phyloP scores from a whole-genome alignment of 805 yeast genomes.

The Lipomyces japonicus region DNA sequence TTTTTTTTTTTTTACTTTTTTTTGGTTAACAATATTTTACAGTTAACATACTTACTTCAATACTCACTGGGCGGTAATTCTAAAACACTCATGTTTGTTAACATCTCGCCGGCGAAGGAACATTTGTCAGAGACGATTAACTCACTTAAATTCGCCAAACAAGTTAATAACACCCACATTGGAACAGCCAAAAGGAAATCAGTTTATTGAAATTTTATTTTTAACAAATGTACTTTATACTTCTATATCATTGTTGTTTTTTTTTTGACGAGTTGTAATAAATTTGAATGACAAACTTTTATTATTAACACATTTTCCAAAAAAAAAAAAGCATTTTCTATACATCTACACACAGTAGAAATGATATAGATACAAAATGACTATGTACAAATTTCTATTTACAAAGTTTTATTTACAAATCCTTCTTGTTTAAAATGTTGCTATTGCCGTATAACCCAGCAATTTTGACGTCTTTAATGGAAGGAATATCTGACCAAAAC shows the following conservation, averaged over 20 bases:
- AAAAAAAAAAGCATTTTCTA: not conserved
- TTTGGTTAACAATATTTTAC: not conserved
- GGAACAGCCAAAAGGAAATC: slow-evolving; percentile 29
- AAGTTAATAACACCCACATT: slow-evolving; percentile 35
- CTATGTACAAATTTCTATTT: not conserved
- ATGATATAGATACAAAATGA: not conserved
- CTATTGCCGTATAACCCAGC: slow-evolving; percentile 56
- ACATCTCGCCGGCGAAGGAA: slow-evolving; percentile 61
- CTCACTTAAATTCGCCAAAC: slow-evolving; percentile 84
- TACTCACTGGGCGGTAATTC: slow-evolving; percentile 81
- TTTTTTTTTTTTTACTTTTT: not conserved
- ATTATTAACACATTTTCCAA: too few relatives aligned
- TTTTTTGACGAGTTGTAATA: not conserved
- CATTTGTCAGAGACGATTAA: slow-evolving; percentile 76
- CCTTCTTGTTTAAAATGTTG: slow-evolving; percentile 12
- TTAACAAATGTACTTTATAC: too few relatives aligned
- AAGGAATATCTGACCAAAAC: slow-evolving; percentile 72
- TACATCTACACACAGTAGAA: not conserved
- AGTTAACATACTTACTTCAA: slow-evolving; percentile 74
- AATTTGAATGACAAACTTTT: too few relatives aligned
- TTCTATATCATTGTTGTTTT: too few relatives aligned
- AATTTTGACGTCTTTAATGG: slow-evolving; percentile 60
- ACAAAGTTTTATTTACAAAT: slow-evolving; percentile 8
- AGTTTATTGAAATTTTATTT: too few relatives aligned
- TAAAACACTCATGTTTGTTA: slow-evolving; percentile 90